Evolutionary conservation across 768 basidiomycete species (phyloP).

Genomic region (Pleurotus cornucopiae): DNA sequence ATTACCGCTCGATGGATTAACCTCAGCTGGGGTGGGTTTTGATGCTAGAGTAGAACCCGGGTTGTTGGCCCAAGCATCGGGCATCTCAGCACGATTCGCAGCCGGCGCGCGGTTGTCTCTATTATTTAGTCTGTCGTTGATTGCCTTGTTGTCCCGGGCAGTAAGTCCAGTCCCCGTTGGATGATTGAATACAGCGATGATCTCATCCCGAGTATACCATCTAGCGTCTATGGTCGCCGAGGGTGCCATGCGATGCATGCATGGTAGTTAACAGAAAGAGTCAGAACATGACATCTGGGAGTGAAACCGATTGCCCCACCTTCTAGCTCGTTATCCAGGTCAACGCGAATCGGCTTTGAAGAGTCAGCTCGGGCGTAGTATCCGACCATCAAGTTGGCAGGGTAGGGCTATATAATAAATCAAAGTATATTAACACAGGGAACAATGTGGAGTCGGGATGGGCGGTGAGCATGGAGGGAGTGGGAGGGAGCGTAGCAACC

Average conservation of each 20-base stretch:
- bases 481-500: neutral
- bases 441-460: neutral
- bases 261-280: neutral
- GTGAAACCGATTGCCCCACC: constrained; percentile 39
- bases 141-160: constrained; percentile 46
- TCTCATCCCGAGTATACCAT: constrained; percentile 81
- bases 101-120: constrained; percentile 16
- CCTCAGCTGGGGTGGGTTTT: constrained; percentile 14
- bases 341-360: constrained; percentile 68
- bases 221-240: constrained; percentile 62
- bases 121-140: constrained; percentile 38
- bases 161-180: constrained; percentile 43
- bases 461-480: neutral
- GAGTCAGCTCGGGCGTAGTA: constrained; percentile 80
- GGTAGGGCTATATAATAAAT: constrained; percentile 64
- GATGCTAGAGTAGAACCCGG: constrained; percentile 14
- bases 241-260: neutral
- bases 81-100: neutral
- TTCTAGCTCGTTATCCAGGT: constrained; percentile 94
- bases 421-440: neutral
- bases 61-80: neutral
- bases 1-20: constrained; percentile 17
- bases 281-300: neutral
- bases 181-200: constrained; percentile 60
- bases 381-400: constrained; percentile 87